phyloP scores from a whole-genome alignment of 352 stramenopile species.

The Globisporangium lucens region DNA sequence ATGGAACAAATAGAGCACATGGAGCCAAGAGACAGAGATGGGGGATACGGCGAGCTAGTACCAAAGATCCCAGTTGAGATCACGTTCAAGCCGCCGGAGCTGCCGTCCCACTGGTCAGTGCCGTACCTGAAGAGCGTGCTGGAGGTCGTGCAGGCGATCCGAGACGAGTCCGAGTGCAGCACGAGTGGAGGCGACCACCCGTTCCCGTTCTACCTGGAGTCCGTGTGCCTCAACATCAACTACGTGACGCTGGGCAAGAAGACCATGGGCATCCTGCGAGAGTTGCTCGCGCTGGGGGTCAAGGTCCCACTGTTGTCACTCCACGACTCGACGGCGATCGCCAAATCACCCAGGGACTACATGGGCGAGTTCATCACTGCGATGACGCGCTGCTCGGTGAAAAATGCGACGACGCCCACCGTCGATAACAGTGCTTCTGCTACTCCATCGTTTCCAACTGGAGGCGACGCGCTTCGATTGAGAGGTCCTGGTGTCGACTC shows the following conservation, averaged over 20 bases:
- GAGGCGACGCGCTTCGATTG: background rate
- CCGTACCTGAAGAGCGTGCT: slow-evolving; percentile 19
- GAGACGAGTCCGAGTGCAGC: slow-evolving; percentile 12
- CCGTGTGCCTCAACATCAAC: slow-evolving; percentile 13
- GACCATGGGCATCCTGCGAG: slow-evolving; percentile 5
- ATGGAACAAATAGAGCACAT: slow-evolving; percentile 1
- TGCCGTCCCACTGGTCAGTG: slow-evolving; percentile 14
- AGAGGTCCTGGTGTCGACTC: slow-evolving; percentile 11
- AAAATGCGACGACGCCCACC: background rate
- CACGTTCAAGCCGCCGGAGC: slow-evolving; percentile 13
- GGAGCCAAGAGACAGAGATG: background rate
- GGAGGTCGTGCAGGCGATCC: slow-evolving; percentile 17
- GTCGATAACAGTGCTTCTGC: background rate
- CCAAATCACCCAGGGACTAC: slow-evolving; percentile 4
- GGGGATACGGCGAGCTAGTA: background rate
- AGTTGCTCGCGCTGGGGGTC: slow-evolving; percentile 9
- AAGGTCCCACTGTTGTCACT: slow-evolving; percentile 12
- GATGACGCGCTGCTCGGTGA: slow-evolving; percentile 4
- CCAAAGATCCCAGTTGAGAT: slow-evolving; percentile 13
- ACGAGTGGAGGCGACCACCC: slow-evolving; percentile 9
- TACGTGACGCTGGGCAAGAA: slow-evolving; percentile 11
- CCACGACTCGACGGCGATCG: slow-evolving; percentile 6
- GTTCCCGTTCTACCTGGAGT: slow-evolving; percentile 12
- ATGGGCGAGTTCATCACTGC: slow-evolving; percentile 16
- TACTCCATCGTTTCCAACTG: background rate